Percentiles rank a stretch among this genome's conserved stretches.
Evolutionary conservation across 768 basidiomycete genomes (phyloP).

Genomic region (Hygrocybe coccinea): DNA sequence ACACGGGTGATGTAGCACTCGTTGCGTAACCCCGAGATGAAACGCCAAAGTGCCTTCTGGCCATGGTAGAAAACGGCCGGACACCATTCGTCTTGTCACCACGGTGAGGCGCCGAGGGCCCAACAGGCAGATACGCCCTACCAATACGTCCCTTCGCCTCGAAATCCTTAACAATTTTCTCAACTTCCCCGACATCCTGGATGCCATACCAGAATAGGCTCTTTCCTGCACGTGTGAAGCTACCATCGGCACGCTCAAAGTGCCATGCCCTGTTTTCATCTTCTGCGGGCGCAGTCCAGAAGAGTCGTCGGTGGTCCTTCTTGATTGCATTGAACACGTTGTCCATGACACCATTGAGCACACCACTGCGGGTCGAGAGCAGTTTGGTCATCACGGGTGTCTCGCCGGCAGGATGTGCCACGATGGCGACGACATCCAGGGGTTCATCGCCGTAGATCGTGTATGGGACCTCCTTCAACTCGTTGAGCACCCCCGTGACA

Average conservation of each 20-base stretch:
- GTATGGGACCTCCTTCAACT: conserved; percentile 77
- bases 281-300: conserved; percentile 97
- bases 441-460: conserved; percentile 99
- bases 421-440: conserved; percentile 90
- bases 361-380: conserved; percentile 78
- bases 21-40: conserved; percentile 69
- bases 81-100: conserved; percentile 36
- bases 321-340: conserved; percentile 97
- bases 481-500: conserved; percentile 81
- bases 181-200: conserved; percentile 86
- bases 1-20: conserved; percentile 39
- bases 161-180: conserved; percentile 70
- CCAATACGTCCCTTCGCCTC: conserved; percentile 81
- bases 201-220: conserved; percentile 98
- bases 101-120: conserved; percentile 54
- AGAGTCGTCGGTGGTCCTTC: conserved; percentile 88
- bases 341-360: conserved; percentile 92
- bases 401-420: conserved; percentile 86
- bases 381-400: conserved; percentile 90
- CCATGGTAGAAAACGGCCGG: conserved; percentile 57
- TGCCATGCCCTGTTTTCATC: conserved; percentile 99
- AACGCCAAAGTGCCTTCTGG: conserved; percentile 41
- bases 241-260: conserved; percentile 96
- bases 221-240: conserved; percentile 90
- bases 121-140: conserved; percentile 85